phyloP scores from a whole-genome alignment of 169 alveolate species.

The Cryptosporidium sp. region DNA sequence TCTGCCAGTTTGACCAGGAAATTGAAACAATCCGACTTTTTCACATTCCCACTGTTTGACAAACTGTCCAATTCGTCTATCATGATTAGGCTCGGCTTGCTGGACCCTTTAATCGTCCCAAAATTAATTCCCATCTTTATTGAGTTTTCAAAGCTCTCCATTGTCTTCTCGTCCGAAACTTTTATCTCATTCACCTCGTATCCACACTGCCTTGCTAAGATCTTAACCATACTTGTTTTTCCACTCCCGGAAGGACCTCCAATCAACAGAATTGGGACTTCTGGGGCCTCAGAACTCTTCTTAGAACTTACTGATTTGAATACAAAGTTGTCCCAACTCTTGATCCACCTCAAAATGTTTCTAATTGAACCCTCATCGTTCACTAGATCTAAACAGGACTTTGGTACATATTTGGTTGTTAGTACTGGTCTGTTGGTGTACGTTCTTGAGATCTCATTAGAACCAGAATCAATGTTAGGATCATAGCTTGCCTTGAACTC shows the following conservation, averaged over 20 bases:
- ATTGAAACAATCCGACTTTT: background rate
- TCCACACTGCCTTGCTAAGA: conserved; percentile 83
- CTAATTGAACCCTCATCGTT: conserved; percentile 83
- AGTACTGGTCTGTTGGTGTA: background rate
- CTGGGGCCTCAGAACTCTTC: conserved; percentile 17
- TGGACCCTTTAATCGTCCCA: conserved; percentile 56
- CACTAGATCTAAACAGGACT: conserved; percentile 80
- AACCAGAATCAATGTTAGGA: background rate
- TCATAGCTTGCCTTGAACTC: background rate
- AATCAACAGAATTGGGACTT: conserved; percentile 77
- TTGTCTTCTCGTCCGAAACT: conserved; percentile 83
- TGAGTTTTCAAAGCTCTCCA: conserved; percentile 79
- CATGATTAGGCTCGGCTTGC: conserved; percentile 83
- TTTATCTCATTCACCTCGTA: conserved; percentile 79
- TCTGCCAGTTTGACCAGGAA: conserved; percentile 72
- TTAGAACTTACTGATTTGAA: conserved; percentile 12
- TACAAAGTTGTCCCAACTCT: conserved; percentile 85
- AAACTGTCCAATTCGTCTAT: conserved; percentile 86
- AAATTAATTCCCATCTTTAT: conserved; percentile 78
- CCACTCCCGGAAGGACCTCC: conserved; percentile 88
- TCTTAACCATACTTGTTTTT: conserved; percentile 82
- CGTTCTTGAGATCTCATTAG: background rate
- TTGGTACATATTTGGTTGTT: conserved; percentile 78
- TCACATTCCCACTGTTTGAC: conserved; percentile 38
- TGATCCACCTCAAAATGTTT: conserved; percentile 85